phyloP scores from a whole-genome alignment of 1,284 basidiomycete genomes.

The Boletellus sp. region DNA sequence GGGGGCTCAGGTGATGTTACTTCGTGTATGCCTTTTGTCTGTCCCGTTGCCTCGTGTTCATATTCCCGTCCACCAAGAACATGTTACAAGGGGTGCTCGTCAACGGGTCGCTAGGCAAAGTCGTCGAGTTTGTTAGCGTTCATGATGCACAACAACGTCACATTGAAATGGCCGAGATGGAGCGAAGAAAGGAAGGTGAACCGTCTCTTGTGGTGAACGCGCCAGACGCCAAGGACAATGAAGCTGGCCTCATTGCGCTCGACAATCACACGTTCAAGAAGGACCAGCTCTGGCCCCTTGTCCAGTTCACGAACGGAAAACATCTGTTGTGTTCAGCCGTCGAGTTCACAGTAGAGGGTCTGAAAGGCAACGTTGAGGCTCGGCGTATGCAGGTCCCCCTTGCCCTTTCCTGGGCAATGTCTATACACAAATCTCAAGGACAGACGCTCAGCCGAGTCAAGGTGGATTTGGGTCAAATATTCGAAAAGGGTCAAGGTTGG shows the following conservation, averaged over 20 bases:
- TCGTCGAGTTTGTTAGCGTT: conserved; percentile 58
- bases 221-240: conserved; percentile 11
- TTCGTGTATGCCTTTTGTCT: conserved; percentile 47
- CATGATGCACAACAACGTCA: conserved; percentile 43
- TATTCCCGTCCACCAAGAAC: conserved; percentile 36
- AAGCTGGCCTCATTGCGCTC: conserved; percentile 22
- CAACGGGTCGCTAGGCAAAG: conserved; percentile 84
- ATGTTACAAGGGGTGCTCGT: conserved; percentile 59
- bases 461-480: conserved; percentile 62
- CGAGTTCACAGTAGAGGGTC: conserved; percentile 53
- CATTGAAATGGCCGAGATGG: conserved; percentile 37
- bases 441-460: conserved; percentile 78
- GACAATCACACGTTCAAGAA: conserved; percentile 22
- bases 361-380: conserved; percentile 49
- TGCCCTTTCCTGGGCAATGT: conserved; percentile 79
- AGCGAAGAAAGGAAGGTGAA: conserved; percentile 15
- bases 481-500: conserved; percentile 79
- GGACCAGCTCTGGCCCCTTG: conserved; percentile 49
- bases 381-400: conserved; percentile 61
- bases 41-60: not conserved
- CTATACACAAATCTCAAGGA: conserved; percentile 85
- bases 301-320: conserved; percentile 46
- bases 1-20: conserved; percentile 66
- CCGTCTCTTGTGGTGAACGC: not conserved
- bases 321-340: conserved; percentile 46